phyloP scores from a whole-genome alignment of 2,329 filamentous ascomycete genomes.

The Colletotrichum scovillei region DNA sequence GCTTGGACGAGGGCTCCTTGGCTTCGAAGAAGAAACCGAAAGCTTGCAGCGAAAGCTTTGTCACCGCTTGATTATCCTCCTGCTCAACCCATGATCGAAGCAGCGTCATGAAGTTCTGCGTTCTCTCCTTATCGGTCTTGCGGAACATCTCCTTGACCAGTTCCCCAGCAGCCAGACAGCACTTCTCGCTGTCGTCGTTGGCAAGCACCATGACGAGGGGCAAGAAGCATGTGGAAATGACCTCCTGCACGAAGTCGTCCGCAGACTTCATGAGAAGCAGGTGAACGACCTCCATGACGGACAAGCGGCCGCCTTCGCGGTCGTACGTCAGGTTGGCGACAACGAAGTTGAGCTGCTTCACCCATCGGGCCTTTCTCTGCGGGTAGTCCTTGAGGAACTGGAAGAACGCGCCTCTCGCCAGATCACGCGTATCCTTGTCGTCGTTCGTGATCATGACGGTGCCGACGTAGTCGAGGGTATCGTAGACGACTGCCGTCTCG shows the following conservation, averaged over 20 bases:
- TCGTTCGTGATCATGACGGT: constrained; percentile 97
- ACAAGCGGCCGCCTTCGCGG: constrained; percentile 87
- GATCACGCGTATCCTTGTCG: constrained; percentile 85
- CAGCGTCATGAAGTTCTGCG: constrained; percentile 76
- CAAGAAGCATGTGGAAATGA: constrained; percentile 84
- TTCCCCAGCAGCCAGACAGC: constrained; percentile 82
- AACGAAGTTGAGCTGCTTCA: constrained; percentile 89
- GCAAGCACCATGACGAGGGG: constrained; percentile 86
- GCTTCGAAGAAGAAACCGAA: constrained; percentile 87
- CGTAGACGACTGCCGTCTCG: constrained; percentile 89
- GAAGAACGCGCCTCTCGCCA: constrained; percentile 90
- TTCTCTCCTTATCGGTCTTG: constrained; percentile 78
- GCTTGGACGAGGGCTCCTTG: constrained; percentile 66
- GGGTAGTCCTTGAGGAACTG: constrained; percentile 96
- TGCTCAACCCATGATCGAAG: constrained; percentile 82
- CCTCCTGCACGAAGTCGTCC: constrained; percentile 83
- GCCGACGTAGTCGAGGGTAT: constrained; percentile 88
- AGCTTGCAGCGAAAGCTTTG: constrained; percentile 80
- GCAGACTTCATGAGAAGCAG: constrained; percentile 87
- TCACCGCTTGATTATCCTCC: constrained; percentile 76
- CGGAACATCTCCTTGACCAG: constrained; percentile 85
- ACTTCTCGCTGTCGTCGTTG: constrained; percentile 90
- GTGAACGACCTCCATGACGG: constrained; percentile 92
- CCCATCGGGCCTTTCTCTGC: constrained; percentile 88
- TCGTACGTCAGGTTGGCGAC: constrained; percentile 92